A percentile compares a stretch with the other conserved stretches of the same genome.
phyloP scores from a whole-genome alignment of 805 yeast genomes.

The Ogataea trehaloabstinens region DNA sequence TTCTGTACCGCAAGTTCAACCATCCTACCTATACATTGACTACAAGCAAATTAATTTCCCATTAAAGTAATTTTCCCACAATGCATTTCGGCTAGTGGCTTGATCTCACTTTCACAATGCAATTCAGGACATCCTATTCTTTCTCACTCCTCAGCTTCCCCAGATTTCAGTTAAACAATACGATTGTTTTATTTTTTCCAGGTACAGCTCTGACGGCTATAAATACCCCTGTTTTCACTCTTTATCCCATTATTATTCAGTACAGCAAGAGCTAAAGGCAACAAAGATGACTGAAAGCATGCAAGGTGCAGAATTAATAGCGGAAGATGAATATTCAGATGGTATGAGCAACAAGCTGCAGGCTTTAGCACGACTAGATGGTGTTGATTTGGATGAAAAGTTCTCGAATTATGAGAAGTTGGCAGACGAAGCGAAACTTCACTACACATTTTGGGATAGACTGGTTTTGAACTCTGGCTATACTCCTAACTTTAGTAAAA shows the following conservation, averaged over 20 bases:
- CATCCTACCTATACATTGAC: no score
- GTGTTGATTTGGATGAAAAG: constrained; percentile 35
- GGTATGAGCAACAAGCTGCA: constrained; percentile 25
- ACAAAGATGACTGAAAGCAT: background rate
- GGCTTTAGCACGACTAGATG: constrained; percentile 26
- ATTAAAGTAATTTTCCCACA: background rate
- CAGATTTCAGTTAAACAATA: no score
- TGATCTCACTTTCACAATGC: no score
- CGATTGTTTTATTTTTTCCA: no score
- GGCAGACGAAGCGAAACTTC: constrained; percentile 30
- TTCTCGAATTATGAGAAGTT: constrained; percentile 34
- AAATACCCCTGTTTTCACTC: background rate
- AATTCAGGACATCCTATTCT: no score
- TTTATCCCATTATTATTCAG: background rate
- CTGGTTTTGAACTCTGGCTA: constrained; percentile 34
- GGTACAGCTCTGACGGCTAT: background rate
- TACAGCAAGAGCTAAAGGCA: background rate
- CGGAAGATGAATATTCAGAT: background rate
- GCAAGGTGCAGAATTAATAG: background rate
- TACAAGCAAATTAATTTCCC: no score
- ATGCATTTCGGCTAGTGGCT: no score
- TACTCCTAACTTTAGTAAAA: constrained; percentile 42
- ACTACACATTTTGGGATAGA: constrained; percentile 38
- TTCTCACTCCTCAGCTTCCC: background rate
- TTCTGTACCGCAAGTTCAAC: no score